Base-by-base conservation (phyloP, 768 basidiomycete species). In the Kwoniella sp. region DNA sequence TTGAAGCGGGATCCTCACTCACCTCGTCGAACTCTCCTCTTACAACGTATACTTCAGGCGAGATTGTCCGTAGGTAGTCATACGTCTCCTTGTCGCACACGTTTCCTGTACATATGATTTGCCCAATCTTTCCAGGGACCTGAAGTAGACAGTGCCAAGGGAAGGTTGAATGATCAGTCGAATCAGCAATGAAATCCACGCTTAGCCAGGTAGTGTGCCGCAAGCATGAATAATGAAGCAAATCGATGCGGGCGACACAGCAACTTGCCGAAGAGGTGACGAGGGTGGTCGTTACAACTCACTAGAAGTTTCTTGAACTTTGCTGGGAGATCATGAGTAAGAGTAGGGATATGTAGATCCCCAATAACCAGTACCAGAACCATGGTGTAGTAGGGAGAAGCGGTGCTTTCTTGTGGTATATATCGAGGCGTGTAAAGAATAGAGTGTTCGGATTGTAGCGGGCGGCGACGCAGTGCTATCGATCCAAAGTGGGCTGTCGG, bases 21-120 rank as follows among this genome's bases (percentile, higher is more conserved):
- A 93, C 92, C 84, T 97, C 94, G 78, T 99, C 96, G 74, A 92
- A 96, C 80, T 98, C 96, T 2, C 96, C 96, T 72, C 88, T 85
- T 1, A 94, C 95, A 48, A 93, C 89, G 70, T 91, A 86, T 7
- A 98, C 91, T 75, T 97, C 96, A 11, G 91, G 88, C 20, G 91
- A 89, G n/a, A 99, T 90, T 15, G 91, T 93, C 70, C 92, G 85
- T 25, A 99, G 85, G 83, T 96, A 98, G 72, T 97, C 96, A 81
- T 90, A 93, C 7, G 96, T 98, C 82, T 98, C 95, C 75, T 89
- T 89, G 83, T 99, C 96, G 81, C 92, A 94, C 25, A 97, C 89
- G 79, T 98, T 98, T 53, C 96, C 96, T 0, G 95, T 98, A 80
- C 93, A 96, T 26, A 98, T 84, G 65, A 98, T 96, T 81, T 98